Conservation (phyloP, 352 stramenopile genomes). For the Peronospora tabacina region DNA sequence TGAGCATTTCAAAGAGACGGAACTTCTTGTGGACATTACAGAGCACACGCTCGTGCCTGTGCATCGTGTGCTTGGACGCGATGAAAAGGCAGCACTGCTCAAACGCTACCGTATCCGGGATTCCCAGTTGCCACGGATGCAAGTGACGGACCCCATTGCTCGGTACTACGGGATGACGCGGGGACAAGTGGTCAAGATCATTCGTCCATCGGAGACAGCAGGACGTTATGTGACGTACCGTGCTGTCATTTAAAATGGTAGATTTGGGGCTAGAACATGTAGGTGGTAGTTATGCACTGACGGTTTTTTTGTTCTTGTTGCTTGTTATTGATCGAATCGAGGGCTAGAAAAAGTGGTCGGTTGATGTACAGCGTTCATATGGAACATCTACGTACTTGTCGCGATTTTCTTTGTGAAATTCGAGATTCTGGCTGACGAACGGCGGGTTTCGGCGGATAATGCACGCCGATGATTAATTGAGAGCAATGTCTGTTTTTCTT, state of each 20-base stretch:
- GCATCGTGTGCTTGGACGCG: constrained; percentile 94
- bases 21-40: constrained; percentile 99
- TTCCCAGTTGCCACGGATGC: constrained; percentile 98
- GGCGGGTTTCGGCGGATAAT: not conserved
- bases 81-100: constrained; percentile 97
- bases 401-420: too few species aligned
- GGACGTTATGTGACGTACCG: constrained; percentile 99
- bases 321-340: too few species aligned
- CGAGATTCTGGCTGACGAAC: too few species aligned
- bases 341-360: too few species aligned
- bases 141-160: constrained; percentile 97
- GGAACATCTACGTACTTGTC: too few species aligned
- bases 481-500: too few species aligned
- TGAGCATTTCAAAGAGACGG: constrained; percentile 98
- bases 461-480: constrained; percentile 16
- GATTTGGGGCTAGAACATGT: too few species aligned
- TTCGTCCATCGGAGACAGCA: constrained; percentile 97
- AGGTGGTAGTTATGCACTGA: too few species aligned
- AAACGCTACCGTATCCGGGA: constrained; percentile 99
- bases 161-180: constrained; percentile 95
- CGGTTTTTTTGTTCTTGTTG: too few species aligned
- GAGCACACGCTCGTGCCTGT: constrained; percentile 98
- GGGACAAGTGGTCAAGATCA: constrained; percentile 99
- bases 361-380: too few species aligned
- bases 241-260: constrained; percentile 91